Conservation (phyloP, 1,284 basidiomycete species). For the Trametes sp. region DNA sequence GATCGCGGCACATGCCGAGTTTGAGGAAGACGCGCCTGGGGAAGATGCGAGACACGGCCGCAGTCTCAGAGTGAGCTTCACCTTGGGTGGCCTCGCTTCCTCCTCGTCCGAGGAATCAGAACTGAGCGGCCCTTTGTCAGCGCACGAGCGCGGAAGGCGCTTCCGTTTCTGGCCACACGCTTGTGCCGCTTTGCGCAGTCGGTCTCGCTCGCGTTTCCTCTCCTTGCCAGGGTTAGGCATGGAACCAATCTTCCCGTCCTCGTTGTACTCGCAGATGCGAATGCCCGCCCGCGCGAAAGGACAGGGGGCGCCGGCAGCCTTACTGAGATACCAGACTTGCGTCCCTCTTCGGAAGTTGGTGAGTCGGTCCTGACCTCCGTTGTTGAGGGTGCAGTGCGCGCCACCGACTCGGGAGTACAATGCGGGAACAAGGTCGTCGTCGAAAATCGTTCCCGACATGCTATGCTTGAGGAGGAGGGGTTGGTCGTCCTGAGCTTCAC, state of each 20-base stretch:
- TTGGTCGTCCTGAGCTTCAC: conserved; percentile 72
- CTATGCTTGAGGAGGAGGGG: conserved; percentile 76
- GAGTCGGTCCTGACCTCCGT: conserved; percentile 52
- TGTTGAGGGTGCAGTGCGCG: conserved; percentile 55
- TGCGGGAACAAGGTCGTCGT: conserved; percentile 77
- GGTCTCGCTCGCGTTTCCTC: conserved; percentile 50
- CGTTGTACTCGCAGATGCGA: conserved; percentile 68
- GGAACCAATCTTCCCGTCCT: conserved; percentile 51
- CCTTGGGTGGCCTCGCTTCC: conserved; percentile 61
- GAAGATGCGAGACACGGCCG: conserved; percentile 52
- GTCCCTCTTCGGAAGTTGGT: conserved; percentile 83
- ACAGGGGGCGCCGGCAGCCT: conserved; percentile 74
- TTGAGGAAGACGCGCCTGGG: conserved; percentile 35
- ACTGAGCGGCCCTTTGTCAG: conserved; percentile 43
- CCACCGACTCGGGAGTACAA: conserved; percentile 75
- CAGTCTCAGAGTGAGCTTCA: conserved; percentile 72
- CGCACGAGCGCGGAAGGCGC: conserved; percentile 60
- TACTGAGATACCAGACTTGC: conserved; percentile 79
- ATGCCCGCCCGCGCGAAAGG: conserved; percentile 77
- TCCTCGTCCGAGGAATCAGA: conserved; percentile 53
- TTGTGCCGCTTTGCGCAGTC: conserved; percentile 45
- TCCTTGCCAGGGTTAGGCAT: conserved; percentile 43
- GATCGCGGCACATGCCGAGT: conserved; percentile 31
- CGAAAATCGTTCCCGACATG: conserved; percentile 70
- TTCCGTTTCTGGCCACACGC: conserved; percentile 75